phyloP scores from a whole-genome alignment of 768 basidiomycete genomes.

The Amanita fuliginea region DNA sequence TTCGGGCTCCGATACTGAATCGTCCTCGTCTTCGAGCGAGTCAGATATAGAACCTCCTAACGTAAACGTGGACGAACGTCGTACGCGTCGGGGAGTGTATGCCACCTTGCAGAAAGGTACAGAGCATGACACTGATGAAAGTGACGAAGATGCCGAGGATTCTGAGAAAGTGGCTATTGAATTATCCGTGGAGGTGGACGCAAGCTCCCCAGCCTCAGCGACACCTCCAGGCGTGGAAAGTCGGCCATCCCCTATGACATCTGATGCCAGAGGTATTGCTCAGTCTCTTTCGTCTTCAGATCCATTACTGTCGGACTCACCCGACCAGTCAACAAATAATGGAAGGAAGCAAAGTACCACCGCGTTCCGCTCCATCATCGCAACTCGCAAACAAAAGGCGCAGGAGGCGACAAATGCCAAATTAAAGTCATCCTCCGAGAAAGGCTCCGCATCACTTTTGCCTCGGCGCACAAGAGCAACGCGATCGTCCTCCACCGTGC shows the following conservation, averaged over 20 bases:
- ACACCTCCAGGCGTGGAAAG: constrained; percentile 13
- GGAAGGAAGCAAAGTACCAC: constrained; percentile 10
- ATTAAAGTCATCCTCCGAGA: constrained; percentile 12
- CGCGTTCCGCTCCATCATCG: constrained; percentile 45
- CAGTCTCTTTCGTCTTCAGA: constrained; percentile 31
- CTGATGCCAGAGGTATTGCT: constrained; percentile 6
- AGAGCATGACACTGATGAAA: constrained; percentile 46
- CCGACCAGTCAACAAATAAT: not conserved
- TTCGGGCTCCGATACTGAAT: constrained; percentile 30
- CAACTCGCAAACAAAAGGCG: constrained; percentile 47
- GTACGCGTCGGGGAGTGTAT: constrained; percentile 77
- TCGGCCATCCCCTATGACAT: not conserved
- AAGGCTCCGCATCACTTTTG: constrained; percentile 6
- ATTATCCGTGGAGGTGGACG: constrained; percentile 30
- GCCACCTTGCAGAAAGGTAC: constrained; percentile 51
- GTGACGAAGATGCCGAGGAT: constrained; percentile 35
- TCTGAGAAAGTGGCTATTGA: constrained; percentile 1
- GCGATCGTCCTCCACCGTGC: constrained; percentile 20
- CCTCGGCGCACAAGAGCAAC: constrained; percentile 19
- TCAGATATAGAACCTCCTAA: constrained; percentile 20
- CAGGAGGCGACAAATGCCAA: constrained; percentile 13
- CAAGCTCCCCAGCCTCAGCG: constrained; percentile 33
- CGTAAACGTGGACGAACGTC: constrained; percentile 65
- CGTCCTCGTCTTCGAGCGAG: constrained; percentile 29
- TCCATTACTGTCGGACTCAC: constrained; percentile 21